These are phyloP conservation scores for Butyriboletus loyo DNA, from an alignment of 768 basidiomycete genomes.

Conservation along the genomic window DNA sequence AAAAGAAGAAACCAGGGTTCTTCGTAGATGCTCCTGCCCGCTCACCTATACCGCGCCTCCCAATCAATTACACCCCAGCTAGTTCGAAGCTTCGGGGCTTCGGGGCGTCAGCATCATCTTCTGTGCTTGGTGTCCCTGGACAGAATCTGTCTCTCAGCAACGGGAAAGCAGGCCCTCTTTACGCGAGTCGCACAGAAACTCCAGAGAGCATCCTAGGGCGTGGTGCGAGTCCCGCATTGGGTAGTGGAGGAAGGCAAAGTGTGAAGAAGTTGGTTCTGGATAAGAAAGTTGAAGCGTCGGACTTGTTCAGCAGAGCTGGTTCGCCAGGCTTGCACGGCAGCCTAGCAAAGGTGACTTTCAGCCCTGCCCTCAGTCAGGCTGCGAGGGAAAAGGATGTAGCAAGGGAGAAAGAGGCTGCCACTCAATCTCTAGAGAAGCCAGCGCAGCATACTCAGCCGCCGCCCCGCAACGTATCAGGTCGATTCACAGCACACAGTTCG, in stretches of 20 bases:
- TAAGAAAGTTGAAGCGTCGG: slow-evolving; percentile 74
- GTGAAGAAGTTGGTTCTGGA: slow-evolving; percentile 92
- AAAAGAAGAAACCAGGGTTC: slow-evolving; percentile 75
- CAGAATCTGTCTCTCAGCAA: slow-evolving; percentile 46
- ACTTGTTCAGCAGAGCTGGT: slow-evolving; percentile 57
- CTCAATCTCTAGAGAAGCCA: slow-evolving; percentile 16
- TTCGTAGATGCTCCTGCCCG: slow-evolving; percentile 76
- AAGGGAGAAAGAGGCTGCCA: slow-evolving; percentile 31
- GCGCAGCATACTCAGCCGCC: slow-evolving; percentile 35
- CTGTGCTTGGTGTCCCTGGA: slow-evolving; percentile 31
- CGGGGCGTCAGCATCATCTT: slow-evolving; percentile 39
- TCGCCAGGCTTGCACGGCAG: slow-evolving; percentile 31
- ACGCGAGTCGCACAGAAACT: slow-evolving; percentile 48
- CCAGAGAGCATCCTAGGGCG: slow-evolving; percentile 61
- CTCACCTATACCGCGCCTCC: slow-evolving; percentile 64
- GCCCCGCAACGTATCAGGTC: slow-evolving; percentile 39
- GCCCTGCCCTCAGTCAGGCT: slow-evolving; percentile 69
- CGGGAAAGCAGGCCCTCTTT: slow-evolving; percentile 55
- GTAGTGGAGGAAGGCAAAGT: slow-evolving; percentile 70
- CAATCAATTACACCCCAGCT: slow-evolving; percentile 60
- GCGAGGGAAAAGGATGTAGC: slow-evolving; percentile 70
- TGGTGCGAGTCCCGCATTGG: slow-evolving; percentile 60
- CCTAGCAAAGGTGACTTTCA: slow-evolving; percentile 61
- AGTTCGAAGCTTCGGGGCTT: slow-evolving; percentile 72
- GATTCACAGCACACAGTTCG: slow-evolving; percentile 38